Base-by-base conservation (phyloP, 148 eudicot species). In the Selenicereus undatus region DNA sequence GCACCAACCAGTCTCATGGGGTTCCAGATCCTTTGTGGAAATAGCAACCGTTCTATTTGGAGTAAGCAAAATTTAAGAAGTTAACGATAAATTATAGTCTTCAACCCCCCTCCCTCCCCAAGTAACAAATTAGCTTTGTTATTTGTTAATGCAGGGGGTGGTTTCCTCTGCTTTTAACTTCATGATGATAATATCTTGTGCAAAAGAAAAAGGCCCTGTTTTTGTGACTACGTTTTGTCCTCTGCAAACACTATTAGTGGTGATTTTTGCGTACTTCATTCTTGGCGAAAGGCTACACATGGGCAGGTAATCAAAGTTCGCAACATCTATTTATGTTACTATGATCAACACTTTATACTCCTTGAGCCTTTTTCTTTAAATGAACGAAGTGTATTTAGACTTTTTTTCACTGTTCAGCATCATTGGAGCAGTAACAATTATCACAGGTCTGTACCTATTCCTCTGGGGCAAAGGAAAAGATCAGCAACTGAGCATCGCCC, bases 151-250 rank as follows among this genome's bases (percentile, higher is more conserved):
- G 86, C 88, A 88, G 90, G 88, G 90, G 74, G 74, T 86, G 76
- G 85, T 88, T 58, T 86, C 88, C 36, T 82, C 88, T 18, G 88
- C 85, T 45, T 82, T 88, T 64, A 88, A 86, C 83, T 76, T 82
- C 81, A 73, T 81, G 78, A 83, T 84, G 88, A 81, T 83, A 48
- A 80, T 88, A 77, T 82, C 76, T 81, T 86, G 85, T 68, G 80
- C 88, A 22, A 86, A 80, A 79, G 81, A 71, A 51, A 86, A 84
- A 81, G 88, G 88, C 13, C 89, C 89, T 4, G 89, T 87, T 60
- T 87, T 87, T 75, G 87, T 82, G 79, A 87, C 87, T 26, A 87
- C 84, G 87, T 87, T 87, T 60, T 79, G 87, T 60, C 90, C 90
- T 48, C 79, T 86, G 10, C 88, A 86, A 82, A 88, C 90, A 64